Conservation (phyloP, 1,284 basidiomycete genomes). For the Porogramme epimiltina region DNA sequence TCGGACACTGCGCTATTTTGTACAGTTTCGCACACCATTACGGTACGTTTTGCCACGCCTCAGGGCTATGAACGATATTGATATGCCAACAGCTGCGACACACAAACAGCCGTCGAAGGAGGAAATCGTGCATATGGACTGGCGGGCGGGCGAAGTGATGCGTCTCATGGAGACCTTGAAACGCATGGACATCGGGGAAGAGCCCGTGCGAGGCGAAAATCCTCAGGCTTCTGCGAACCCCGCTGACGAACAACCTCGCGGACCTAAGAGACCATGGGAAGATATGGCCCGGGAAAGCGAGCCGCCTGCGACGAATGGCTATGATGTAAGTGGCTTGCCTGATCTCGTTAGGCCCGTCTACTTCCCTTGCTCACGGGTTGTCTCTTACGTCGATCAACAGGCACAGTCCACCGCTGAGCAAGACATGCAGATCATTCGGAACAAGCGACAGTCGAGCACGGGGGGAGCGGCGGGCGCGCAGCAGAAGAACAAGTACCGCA, state of each 20-base stretch:
- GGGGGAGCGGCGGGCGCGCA: constrained; percentile 37
- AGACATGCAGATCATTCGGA: constrained; percentile 80
- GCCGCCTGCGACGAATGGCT: constrained; percentile 16
- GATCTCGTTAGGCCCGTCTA: constrained; percentile 9
- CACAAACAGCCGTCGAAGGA: constrained; percentile 55
- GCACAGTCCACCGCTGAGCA: constrained; percentile 65
- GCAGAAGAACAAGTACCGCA: constrained; percentile 77
- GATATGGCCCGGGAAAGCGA: constrained; percentile 52
- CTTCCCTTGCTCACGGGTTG: constrained; percentile 3
- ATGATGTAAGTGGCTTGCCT: constrained; percentile 29
- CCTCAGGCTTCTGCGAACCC: constrained; percentile 19
- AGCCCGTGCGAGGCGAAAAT: constrained; percentile 32
- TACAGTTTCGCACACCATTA: constrained; percentile 67
- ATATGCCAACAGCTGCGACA: constrained; percentile 40
- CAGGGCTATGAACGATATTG: too few relatives aligned
- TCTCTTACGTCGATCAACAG: constrained; percentile 18
- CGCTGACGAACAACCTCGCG: constrained; percentile 42
- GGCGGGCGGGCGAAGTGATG: constrained; percentile 62
- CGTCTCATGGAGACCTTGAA: constrained; percentile 65
- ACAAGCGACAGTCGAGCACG: constrained; percentile 67
- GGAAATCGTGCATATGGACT: constrained; percentile 61
- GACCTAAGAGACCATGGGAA: constrained; percentile 79
- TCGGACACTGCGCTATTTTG: constrained; percentile 58
- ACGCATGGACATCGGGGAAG: constrained; percentile 35
- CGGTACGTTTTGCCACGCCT: constrained; percentile 40